Base-by-base conservation (phyloP, 192 early-diverging fungal genomes). In the Coemansia sp. region DNA sequence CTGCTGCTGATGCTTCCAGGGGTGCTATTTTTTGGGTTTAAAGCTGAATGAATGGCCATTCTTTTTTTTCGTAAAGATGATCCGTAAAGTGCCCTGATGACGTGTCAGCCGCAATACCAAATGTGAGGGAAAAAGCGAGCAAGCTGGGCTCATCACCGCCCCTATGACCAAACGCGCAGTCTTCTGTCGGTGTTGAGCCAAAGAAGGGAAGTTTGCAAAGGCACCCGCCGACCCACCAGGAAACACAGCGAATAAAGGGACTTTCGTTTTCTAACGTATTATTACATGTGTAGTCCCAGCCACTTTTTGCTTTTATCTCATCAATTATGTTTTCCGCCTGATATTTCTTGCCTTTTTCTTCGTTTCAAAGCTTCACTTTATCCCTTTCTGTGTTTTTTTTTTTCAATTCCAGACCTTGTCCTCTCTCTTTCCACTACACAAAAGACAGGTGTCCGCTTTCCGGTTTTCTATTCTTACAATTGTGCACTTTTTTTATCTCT, bases 351-450 rank as follows among this genome's bases (percentile, higher is more conserved):
- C 21, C 28, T 53, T 31, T 23, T 40, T 18, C 40, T 28, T 49
- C 31, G 31, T 30, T 16, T 25, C 52, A 55, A 25, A 30, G 31
- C 52, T 55, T 64, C 43, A 15, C 16, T 26, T 35, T 57, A 3
- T 29, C n/a, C 8, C 37, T 65, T 12, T 58, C 31, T 65, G n/a
- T 26, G 25, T 62, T 26, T 62, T 31, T n/a, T 15, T 63, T 45
- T 60, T 26, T 13, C 18, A 18, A 18, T 43, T 43, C 18, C 40
- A 43, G 40, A 18, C 7, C 40, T 13, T 13, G 15, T 13, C 4
- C 4, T 13, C 4, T 13, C 3, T 43, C 0, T 43, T 18, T 18
- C 4, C 48, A 51, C 48, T 46, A n/a, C 43, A 21, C 18, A 20
- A 46, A 7, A 40, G 20, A 42, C 25, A 25, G 33, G 33, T 21